Evolutionary conservation across 2,329 filamentous ascomycete genomes (phyloP), one percentile per base, ranked within the genome.

Genomic region (Microdochium trichocladiopsis): DNA sequence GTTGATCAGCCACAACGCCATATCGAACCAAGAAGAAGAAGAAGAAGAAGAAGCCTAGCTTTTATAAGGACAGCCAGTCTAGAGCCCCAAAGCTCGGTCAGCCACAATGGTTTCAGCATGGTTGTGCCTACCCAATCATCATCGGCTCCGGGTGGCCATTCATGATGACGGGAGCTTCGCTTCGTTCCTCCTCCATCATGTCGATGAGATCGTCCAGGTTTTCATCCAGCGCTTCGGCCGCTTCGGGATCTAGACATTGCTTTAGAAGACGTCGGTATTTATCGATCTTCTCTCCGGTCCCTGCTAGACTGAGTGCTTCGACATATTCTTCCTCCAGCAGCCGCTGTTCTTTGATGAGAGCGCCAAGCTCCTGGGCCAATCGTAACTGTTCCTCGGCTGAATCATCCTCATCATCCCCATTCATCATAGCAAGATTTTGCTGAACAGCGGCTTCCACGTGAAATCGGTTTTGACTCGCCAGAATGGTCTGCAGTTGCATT

Each of bases 251-350:
- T 25, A 91, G 72, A 54, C 87, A 89, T 54, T 80, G 79, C 54
- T 80, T 81, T 28, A 90, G 80, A 25, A 91, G 74, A 52, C 79
- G 79, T 55, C 86, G 78, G 66, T 92, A 93, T 65, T 85, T 83
- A 59, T 85, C 84, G 57, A 88, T 87, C 64, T 84, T 84, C 66
- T 89, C 86, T 33, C 85, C 83, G 36, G 86, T 83, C 43, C 87
- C 87, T 11, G 87, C 84, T 56, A 84, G 78, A 47, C 80, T 81
- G 47, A 89, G 72, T 12, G 85, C 85, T 50, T 83, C 77, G 41
- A 88, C 82, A 56, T 90, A 89, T 55, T 88, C 84, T 14, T 70
- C 67, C 59, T 90, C 86, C 3, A 85, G 76, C 43, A 75, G 70
- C 49, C 79, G 75, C 60, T 88, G 82, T 60, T 87, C 82, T 3